These are phyloP conservation scores for Pugionium cornutum DNA, from an alignment of 345 rosid genomes.

Conservation along the genomic window DNA sequence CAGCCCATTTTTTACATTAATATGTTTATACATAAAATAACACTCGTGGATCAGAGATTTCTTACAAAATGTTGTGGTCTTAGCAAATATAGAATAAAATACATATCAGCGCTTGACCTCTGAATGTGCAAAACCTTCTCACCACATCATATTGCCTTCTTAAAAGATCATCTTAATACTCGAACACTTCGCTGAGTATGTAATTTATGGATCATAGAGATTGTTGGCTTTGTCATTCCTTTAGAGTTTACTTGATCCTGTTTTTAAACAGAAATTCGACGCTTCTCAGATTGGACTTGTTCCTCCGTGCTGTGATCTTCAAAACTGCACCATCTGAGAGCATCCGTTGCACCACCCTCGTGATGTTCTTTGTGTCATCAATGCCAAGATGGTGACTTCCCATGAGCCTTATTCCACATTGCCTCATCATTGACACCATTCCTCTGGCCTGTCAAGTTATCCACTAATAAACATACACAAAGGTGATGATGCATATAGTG, in stretches of 20 bases:
- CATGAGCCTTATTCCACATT: conserved; percentile 54
- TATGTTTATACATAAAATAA: not conserved
- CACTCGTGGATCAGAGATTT: not conserved
- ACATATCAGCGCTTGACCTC: conserved; percentile 10
- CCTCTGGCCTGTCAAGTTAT: conserved; percentile 68
- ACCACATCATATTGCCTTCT: conserved; percentile 4
- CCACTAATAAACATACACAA: conserved; percentile 2
- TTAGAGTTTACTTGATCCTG: conserved; percentile 47
- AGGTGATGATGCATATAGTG: not conserved
- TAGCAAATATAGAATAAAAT: not conserved
- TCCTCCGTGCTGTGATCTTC: conserved; percentile 75
- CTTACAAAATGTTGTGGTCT: not conserved
- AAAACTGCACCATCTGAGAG: conserved; percentile 70
- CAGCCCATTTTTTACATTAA: not conserved
- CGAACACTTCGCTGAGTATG: not conserved
- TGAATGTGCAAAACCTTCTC: conserved; percentile 12
- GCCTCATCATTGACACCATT: conserved; percentile 92
- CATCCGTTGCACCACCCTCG: conserved; percentile 81
- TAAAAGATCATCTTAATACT: not conserved
- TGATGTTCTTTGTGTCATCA: conserved; percentile 84
- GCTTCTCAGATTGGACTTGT: conserved; percentile 42
- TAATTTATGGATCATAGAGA: conserved; percentile 6
- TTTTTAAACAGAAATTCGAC: conserved; percentile 63
- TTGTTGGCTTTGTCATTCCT: conserved; percentile 2
- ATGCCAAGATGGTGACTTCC: conserved; percentile 95